These are phyloP conservation scores for Simmondsia chinensis DNA, from an alignment of 148 eudicot species.

Conservation along the genomic window DNA sequence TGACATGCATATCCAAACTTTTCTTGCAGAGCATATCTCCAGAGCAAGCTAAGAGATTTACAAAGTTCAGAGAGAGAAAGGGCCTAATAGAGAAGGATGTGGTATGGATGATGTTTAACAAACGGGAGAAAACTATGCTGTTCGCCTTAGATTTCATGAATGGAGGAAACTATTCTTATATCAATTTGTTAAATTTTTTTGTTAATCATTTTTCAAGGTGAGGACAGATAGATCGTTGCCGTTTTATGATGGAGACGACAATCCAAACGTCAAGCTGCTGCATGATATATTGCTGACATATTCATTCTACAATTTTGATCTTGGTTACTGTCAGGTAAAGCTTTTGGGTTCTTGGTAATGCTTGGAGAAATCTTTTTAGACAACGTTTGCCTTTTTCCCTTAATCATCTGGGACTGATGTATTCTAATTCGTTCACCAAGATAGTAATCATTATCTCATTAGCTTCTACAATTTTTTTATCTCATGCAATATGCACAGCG, in stretches of 20 bases:
- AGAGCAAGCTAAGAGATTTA: constrained; percentile 83
- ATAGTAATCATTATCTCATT: too few species aligned
- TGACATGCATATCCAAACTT: not conserved
- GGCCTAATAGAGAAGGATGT: constrained; percentile 98
- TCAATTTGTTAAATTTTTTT: not conserved
- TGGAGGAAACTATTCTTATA: not conserved
- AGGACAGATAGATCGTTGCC: constrained; percentile 85
- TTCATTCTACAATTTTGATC: constrained; percentile 99
- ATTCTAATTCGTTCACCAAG: too few species aligned
- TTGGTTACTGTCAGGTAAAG: constrained; percentile 97
- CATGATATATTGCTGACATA: constrained; percentile 86
- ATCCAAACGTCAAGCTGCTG: constrained; percentile 59
- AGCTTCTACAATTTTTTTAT: too few species aligned
- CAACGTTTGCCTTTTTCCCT: too few species aligned
- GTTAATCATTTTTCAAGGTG: constrained; percentile 38
- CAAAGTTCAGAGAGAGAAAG: constrained; percentile 90
- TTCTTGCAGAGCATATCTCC: constrained; percentile 72
- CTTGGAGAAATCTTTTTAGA: too few species aligned
- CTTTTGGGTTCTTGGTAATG: too few species aligned
- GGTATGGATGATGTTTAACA: constrained; percentile 35
- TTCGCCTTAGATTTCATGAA: not conserved
- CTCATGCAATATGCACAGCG: too few species aligned
- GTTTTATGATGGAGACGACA: constrained; percentile 93
- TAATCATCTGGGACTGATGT: too few species aligned
- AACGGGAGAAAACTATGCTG: not conserved